Evolutionary conservation across 768 basidiomycete genomes (phyloP), one percentile per base, ranked within the genome.

Genomic region (Termitomyces sp.): DNA sequence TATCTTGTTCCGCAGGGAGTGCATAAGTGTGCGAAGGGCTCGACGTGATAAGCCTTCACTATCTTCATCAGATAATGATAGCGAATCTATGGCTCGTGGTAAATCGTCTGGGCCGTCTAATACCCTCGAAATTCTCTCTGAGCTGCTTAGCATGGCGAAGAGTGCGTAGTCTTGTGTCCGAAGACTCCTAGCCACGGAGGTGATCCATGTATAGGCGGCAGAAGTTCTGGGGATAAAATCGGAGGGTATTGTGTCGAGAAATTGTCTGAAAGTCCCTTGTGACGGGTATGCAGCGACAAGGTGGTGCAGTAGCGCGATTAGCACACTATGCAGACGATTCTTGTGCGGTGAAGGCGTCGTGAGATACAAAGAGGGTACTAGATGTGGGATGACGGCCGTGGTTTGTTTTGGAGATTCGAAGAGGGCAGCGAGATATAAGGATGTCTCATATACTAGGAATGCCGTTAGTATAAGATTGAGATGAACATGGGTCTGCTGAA

Each of bases 371-470:
- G 73, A 62, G 3, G 81, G 79, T 25, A 89, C 66, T 23, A 91
- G 76, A 59, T 81, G 79, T 1, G 82, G 77, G 32, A 87, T 73
- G 55, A 88, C 78, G 16, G 86, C 79, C 7, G 78, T 77, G 3
- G 82, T 80, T 68, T 91, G 87, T 36, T 75, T 73, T 0, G 82
- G 75, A 0, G 81, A 80, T 45, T 78, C 73, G 70, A 89, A 91
- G 29, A 88, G 59, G 25, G 81, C 71, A 23, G 87, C 78, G 29
- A 89, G 75, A 66, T 77, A 81, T 20, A 90, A 72, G 0, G 89
- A 91, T 4, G 80, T 87, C 69, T 91, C 86, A 64, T 89, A 90
- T 1, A 81, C 89, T 91, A 62, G 18, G 20, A 50, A 50, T 18
- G n/a, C n/a, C n/a, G n/a, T n/a, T n/a, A 46, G 16, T 38, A 52